phyloP scores from a whole-genome alignment of 139 green algal genomes.

The Parachlorella kessleri region DNA sequence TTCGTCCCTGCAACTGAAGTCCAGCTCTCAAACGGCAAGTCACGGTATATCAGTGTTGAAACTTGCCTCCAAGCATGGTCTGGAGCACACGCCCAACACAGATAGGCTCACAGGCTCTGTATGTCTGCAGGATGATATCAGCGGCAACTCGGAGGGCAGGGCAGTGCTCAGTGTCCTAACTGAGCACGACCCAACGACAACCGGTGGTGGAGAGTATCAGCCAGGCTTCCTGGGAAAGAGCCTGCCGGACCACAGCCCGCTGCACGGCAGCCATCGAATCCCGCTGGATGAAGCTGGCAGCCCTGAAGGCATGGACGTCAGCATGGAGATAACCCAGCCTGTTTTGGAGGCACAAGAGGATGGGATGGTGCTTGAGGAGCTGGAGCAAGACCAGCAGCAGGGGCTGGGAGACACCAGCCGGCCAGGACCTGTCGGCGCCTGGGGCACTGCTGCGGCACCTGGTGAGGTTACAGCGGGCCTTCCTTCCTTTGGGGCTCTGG shows the following conservation, averaged over 20 bases:
- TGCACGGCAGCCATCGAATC: too few relatives aligned
- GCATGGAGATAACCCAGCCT: conserved; percentile 31
- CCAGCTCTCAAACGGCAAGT: too few relatives aligned
- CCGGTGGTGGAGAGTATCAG: background rate
- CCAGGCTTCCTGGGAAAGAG: conserved; percentile 17
- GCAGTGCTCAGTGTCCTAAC: background rate
- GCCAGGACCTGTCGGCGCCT: too few relatives aligned
- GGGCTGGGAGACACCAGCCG: too few relatives aligned
- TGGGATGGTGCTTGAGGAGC: too few relatives aligned
- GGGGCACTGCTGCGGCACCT: background rate
- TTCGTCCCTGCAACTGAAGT: too few relatives aligned
- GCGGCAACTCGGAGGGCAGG: conserved; percentile 7
- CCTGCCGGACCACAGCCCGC: conserved; percentile 27
- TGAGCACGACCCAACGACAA: background rate
- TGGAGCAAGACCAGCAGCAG: background rate
- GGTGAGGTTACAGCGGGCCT: conserved; percentile 38
- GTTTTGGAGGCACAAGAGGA: too few relatives aligned
- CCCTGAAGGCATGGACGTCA: too few relatives aligned
- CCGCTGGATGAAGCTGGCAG: too few relatives aligned
- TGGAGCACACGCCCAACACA: too few relatives aligned
- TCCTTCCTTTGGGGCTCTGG: conserved; percentile 21
- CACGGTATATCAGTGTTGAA: too few relatives aligned
- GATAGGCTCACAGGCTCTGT: background rate
- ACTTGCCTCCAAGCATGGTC: too few relatives aligned
- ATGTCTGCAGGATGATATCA: conserved; percentile 19